Conservation (phyloP, 169 alveolate species). For the Plasmodium adleri region DNA sequence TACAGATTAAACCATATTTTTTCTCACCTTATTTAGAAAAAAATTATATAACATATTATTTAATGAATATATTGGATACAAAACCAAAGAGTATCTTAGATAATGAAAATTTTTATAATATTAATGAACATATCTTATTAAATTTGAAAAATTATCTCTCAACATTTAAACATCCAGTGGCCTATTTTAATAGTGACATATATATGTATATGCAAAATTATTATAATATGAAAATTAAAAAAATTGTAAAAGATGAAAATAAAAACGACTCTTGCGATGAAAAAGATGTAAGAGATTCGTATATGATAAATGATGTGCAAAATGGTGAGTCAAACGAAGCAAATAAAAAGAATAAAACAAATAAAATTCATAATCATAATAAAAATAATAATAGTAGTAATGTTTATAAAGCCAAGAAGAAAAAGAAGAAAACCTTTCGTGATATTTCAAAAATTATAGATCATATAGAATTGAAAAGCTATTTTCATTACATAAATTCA, state of each 20-base stretch:
- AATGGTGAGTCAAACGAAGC: neutral
- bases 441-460: conserved; percentile 19
- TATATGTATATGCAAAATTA: conserved; percentile 25
- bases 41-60: conserved; percentile 35
- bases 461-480: conserved; percentile 59
- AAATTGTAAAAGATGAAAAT: neutral
- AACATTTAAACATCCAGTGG: conserved; percentile 44
- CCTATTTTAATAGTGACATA: conserved; percentile 20
- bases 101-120: conserved; percentile 26
- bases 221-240: conserved; percentile 3
- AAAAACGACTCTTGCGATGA: neutral
- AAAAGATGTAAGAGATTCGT: neutral
- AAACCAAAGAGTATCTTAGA: conserved; percentile 27
- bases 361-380: neutral
- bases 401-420: neutral
- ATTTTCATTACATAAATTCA: conserved; percentile 75
- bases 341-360: neutral
- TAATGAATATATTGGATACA: conserved; percentile 36
- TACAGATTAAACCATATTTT: conserved; percentile 45
- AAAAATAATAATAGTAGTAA: neutral
- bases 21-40: conserved; percentile 45
- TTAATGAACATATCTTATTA: conserved; percentile 9
- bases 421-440: conserved; percentile 3
- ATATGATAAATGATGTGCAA: neutral
- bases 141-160: conserved; percentile 24